These are phyloP conservation scores for Dactylonectria macrodidyma DNA, from an alignment of 2,329 filamentous ascomycete genomes.

Conservation along the genomic window DNA sequence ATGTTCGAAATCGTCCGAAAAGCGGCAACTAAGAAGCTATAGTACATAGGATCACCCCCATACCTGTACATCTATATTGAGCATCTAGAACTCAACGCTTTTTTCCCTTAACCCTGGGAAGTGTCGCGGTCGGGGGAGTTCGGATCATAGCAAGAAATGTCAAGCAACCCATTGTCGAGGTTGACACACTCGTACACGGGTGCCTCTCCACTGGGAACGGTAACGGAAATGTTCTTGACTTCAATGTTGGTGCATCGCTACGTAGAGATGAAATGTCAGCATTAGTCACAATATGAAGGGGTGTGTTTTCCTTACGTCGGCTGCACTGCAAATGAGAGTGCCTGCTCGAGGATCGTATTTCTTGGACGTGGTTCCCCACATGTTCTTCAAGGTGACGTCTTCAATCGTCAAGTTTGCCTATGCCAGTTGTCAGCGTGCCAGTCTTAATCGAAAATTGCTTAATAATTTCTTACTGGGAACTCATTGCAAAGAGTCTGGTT, in stretches of 20 bases:
- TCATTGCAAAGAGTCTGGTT: slow-evolving; percentile 47
- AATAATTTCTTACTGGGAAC: slow-evolving; percentile 33
- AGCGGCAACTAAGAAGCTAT: too few relatives aligned
- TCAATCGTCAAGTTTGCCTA: slow-evolving; percentile 47
- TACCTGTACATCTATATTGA: not conserved
- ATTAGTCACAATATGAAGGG: accelerated
- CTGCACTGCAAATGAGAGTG: slow-evolving; percentile 48
- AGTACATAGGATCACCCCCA: not conserved
- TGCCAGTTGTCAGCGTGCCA: slow-evolving; percentile 5
- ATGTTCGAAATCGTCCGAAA: not conserved
- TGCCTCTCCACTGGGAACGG: slow-evolving; percentile 41
- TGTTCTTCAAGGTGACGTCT: slow-evolving; percentile 48
- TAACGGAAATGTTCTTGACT: slow-evolving; percentile 40
- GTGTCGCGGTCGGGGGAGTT: slow-evolving; percentile 31
- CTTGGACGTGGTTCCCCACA: slow-evolving; percentile 49
- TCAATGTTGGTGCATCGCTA: slow-evolving; percentile 46
- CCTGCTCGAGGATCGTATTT: slow-evolving; percentile 50
- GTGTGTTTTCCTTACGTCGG: slow-evolving; percentile 40
- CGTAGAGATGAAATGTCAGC: slow-evolving; percentile 8
- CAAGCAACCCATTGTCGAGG: slow-evolving; percentile 32
- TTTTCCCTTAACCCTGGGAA: slow-evolving; percentile 23
- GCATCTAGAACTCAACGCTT: not conserved
- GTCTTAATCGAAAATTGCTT: not conserved
- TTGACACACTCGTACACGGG: slow-evolving; percentile 45
- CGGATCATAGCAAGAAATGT: slow-evolving; percentile 40